Evolutionary conservation across 2,329 filamentous ascomycete genomes (phyloP).

Genomic region (Cladobotryum mycophilum): DNA sequence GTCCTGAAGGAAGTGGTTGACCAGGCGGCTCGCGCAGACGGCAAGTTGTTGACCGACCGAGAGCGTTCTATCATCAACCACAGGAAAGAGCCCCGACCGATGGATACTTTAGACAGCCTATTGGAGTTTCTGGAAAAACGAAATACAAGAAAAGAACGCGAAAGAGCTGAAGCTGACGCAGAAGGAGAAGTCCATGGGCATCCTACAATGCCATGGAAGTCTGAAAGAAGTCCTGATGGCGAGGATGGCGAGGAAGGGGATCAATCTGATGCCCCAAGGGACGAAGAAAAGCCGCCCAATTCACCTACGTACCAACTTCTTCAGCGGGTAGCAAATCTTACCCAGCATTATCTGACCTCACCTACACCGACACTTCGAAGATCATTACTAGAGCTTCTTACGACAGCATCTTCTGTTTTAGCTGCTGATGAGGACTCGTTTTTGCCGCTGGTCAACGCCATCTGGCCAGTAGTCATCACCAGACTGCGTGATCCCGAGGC

Average conservation of each 20-base stretch:
- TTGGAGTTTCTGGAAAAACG: constrained; percentile 57
- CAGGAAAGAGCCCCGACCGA: constrained; percentile 30
- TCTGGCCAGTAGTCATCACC: constrained; percentile 79
- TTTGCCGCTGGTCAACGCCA: constrained; percentile 78
- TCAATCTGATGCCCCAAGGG: constrained; percentile 27
- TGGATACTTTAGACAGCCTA: constrained; percentile 39
- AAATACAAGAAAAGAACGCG: constrained; percentile 26
- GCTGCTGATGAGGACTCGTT: constrained; percentile 74
- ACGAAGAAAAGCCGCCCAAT: constrained; percentile 54
- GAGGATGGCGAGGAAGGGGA: constrained; percentile 29
- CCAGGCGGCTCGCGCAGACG: constrained; percentile 62
- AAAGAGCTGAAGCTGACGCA: constrained; percentile 31
- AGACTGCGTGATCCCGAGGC: constrained; percentile 60
- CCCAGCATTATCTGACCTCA: constrained; percentile 85
- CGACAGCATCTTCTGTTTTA: constrained; percentile 65
- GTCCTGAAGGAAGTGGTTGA: constrained; percentile 78
- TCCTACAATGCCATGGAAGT: constrained; percentile 32
- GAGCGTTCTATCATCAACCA: constrained; percentile 33
- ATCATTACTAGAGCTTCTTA: constrained; percentile 70
- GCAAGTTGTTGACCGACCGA: constrained; percentile 40
- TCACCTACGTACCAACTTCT: constrained; percentile 78
- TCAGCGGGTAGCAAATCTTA: constrained; percentile 72
- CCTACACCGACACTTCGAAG: constrained; percentile 72
- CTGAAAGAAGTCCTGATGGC: constrained; percentile 24
- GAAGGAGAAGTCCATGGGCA: constrained; percentile 22